A percentile compares a stretch with the other conserved stretches of the same genome.
Evolutionary conservation across 306 rosid species (phyloP).

Genomic region (Boehmeria nivea): DNA sequence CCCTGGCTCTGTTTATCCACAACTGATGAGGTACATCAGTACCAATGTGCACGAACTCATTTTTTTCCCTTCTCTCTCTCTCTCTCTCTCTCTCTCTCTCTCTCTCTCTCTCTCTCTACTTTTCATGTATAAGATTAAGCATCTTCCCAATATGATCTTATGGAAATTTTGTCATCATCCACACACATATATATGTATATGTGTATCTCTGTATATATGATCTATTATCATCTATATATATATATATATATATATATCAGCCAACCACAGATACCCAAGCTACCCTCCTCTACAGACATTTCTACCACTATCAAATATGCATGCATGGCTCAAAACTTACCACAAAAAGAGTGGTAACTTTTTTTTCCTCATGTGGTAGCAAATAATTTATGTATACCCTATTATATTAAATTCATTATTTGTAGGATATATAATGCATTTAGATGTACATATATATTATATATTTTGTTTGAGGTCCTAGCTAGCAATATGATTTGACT

Average conservation of each 20-base stretch:
- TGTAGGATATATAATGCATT: too few relatives aligned
- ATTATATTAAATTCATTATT: too few relatives aligned
- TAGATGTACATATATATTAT: background rate
- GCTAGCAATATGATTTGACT: background rate
- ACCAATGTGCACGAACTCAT: conserved; percentile 14
- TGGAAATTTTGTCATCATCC: conserved; percentile 1
- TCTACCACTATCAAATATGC: background rate
- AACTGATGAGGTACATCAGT: background rate
- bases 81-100: too few relatives aligned
- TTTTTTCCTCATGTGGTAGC: background rate
- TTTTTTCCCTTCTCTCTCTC: too few relatives aligned
- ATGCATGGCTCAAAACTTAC: background rate
- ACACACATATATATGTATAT: background rate
- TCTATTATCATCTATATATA: background rate
- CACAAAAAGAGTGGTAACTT: background rate
- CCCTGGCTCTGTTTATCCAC: conserved; percentile 7
- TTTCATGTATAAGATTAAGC: background rate
- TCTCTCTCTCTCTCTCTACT: background rate
- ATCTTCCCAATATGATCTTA: background rate
- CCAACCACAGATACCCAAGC: background rate
- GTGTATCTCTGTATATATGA: background rate
- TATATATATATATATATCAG: conserved; percentile 5
- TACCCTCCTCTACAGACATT: background rate
- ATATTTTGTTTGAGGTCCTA: background rate
- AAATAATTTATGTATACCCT: too few relatives aligned